Conservation (phyloP, 106 monocot genomes). For the Platanthera guangdongensis region DNA sequence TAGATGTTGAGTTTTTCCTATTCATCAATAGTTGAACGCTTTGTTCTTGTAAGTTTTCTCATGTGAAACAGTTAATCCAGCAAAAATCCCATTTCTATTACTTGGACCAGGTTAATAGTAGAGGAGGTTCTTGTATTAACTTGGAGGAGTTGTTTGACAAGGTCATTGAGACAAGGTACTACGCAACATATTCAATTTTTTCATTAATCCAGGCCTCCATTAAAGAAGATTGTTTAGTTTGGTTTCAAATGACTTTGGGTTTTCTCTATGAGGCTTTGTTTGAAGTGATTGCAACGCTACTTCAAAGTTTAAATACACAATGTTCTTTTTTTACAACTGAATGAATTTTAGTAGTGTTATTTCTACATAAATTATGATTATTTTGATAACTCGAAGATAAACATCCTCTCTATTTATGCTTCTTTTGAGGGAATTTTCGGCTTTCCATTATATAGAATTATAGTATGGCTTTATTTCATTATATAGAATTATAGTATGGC, state of each 20-base stretch:
- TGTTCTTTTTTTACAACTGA: not conserved
- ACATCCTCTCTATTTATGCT: not conserved
- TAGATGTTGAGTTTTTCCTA: not conserved
- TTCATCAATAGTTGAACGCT: not conserved
- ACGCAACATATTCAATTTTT: not conserved
- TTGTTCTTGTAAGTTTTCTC: not conserved
- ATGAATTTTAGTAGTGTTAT: not conserved
- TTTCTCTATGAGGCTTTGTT: not conserved
- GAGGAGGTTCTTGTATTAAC: slow-evolving; percentile 6
- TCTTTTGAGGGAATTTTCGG: not conserved
- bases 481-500: not conserved
- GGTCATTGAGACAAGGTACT: not conserved
- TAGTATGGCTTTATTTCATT: not conserved
- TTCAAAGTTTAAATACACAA: not conserved
- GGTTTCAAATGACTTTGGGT: not conserved
- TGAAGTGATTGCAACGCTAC: not conserved
- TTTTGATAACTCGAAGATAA: not conserved
- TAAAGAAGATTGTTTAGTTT: not conserved
- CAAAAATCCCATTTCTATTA: not conserved
- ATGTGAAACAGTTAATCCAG: not conserved
- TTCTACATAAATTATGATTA: not conserved
- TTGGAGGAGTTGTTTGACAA: slow-evolving; percentile 3
- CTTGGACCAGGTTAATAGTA: not conserved
- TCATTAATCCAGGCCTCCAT: not conserved
- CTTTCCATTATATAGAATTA: not conserved